Evolutionary conservation across 176 grass and related monocot species (phyloP).

Genomic region (Eremochloa ophiuroides): DNA sequence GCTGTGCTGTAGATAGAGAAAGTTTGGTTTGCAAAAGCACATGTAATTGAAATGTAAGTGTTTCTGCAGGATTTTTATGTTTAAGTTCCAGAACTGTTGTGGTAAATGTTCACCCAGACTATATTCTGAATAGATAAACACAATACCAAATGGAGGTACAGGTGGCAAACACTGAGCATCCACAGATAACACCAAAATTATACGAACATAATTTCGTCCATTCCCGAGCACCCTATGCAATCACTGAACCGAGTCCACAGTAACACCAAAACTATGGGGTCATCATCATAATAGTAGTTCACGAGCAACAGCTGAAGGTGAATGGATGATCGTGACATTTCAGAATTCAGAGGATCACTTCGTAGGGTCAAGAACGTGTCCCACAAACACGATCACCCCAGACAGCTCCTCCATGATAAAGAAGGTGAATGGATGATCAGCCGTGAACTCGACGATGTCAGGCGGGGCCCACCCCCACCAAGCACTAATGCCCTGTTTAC

Average conservation of each 20-base stretch:
- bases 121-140: not conserved
- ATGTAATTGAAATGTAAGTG: not conserved
- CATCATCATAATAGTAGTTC: no score
- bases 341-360: not conserved
- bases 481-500: no score
- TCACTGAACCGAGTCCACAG: no score
- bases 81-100: not conserved
- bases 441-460: not conserved
- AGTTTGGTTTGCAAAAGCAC: not conserved
- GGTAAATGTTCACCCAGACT: not conserved
- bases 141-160: not conserved
- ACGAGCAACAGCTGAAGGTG: no score
- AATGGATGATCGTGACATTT: no score
- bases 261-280: no score
- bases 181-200: no score
- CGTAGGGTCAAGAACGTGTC: conserved; percentile 10
- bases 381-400: not conserved
- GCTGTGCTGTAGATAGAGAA: not conserved
- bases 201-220: no score
- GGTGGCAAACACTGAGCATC: no score
- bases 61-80: not conserved
- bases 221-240: no score
- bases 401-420: conserved; percentile 31
- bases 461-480: not conserved
- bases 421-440: conserved; percentile 24